A percentile compares a stretch with the other conserved stretches of the same genome.
These are phyloP conservation scores for Penicillium sp. DNA, from an alignment of 2,329 filamentous ascomycete genomes.

Conservation along the genomic window DNA sequence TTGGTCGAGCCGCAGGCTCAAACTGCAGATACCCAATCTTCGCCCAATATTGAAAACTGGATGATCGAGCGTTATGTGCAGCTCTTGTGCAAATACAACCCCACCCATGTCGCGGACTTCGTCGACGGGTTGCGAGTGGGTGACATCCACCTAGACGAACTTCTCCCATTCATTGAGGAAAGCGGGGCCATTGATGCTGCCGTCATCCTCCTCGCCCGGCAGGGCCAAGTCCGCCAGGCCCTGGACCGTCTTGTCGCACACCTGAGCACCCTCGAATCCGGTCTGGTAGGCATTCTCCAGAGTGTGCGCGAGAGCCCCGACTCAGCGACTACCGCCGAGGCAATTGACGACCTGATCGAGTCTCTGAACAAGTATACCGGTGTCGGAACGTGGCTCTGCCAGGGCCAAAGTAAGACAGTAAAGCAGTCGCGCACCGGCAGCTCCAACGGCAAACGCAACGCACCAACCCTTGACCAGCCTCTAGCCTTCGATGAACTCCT, in stretches of 20 bases:
- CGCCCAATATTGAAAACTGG: conserved; percentile 48
- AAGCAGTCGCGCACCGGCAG: conserved; percentile 29
- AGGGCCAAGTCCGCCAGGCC: conserved; percentile 77
- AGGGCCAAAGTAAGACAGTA: conserved; percentile 71
- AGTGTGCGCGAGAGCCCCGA: conserved; percentile 58
- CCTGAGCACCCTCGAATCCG: conserved; percentile 73
- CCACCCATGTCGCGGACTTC: conserved; percentile 80
- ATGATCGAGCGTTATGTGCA: conserved; percentile 83
- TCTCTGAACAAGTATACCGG: conserved; percentile 84
- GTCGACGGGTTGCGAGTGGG: conserved; percentile 72
- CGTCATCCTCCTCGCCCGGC: conserved; percentile 82
- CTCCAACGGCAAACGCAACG: conserved; percentile 37
- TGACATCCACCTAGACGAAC: conserved; percentile 72
- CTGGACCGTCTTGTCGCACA: conserved; percentile 85
- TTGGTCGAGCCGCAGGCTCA: conserved; percentile 65
- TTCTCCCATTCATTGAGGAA: conserved; percentile 84
- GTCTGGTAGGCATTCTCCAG: conserved; percentile 70
- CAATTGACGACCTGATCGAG: conserved; percentile 70
- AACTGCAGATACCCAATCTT: conserved; percentile 32
- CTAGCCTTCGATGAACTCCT: conserved; percentile 61
- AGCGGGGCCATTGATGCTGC: conserved; percentile 90
- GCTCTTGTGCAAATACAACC: conserved; percentile 84
- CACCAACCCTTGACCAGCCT: conserved; percentile 53
- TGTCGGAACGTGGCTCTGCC: conserved; percentile 94
- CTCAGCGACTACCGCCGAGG: conserved; percentile 58